Percentiles rank a stretch among this genome's conserved stretches.
Conservation (phyloP, 148 eudicot genomes). For the Vaccinium myrtillus region DNA sequence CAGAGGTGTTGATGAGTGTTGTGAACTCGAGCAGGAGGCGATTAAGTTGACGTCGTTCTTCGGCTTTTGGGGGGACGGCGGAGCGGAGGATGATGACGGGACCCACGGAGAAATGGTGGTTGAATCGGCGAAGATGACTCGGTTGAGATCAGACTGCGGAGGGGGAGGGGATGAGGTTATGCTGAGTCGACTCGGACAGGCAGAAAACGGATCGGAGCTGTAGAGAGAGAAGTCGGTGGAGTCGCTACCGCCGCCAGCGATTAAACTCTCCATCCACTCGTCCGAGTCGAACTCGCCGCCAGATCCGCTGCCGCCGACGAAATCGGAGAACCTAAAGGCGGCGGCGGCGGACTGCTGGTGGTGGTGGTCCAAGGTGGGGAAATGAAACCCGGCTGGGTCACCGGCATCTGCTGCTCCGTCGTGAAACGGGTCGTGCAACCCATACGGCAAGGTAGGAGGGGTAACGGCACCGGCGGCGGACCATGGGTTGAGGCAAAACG, state of each 20-base stretch:
- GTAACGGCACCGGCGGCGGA: conserved; percentile 22
- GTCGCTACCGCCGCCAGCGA: conserved; percentile 42
- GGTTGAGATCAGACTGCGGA: conserved; percentile 60
- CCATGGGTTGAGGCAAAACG: conserved; percentile 51
- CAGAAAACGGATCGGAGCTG: conserved; percentile 45
- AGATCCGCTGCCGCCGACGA: conserved; percentile 36
- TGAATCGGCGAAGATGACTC: conserved; percentile 44
- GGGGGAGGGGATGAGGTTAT: conserved; percentile 23
- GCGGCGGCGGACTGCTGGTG: neutral
- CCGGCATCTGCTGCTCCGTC: conserved; percentile 26
- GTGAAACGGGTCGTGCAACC: conserved; percentile 59
- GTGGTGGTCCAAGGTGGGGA: conserved; percentile 47
- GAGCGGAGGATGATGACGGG: conserved; percentile 18
- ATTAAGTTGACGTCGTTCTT: neutral
- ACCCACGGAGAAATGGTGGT: conserved; percentile 30
- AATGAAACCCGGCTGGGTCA: conserved; percentile 45
- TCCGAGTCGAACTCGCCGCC: conserved; percentile 75
- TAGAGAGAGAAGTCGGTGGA: conserved; percentile 39
- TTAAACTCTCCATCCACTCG: conserved; percentile 91
- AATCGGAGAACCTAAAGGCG: conserved; percentile 53
- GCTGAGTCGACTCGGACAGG: conserved; percentile 45
- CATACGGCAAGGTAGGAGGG: conserved; percentile 29
- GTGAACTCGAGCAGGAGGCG: conserved; percentile 5
- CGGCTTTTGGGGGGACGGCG: conserved; percentile 11
- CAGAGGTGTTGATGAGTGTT: neutral